Conservation (phyloP, 345 rosid species). For the Kandelia obovata region DNA sequence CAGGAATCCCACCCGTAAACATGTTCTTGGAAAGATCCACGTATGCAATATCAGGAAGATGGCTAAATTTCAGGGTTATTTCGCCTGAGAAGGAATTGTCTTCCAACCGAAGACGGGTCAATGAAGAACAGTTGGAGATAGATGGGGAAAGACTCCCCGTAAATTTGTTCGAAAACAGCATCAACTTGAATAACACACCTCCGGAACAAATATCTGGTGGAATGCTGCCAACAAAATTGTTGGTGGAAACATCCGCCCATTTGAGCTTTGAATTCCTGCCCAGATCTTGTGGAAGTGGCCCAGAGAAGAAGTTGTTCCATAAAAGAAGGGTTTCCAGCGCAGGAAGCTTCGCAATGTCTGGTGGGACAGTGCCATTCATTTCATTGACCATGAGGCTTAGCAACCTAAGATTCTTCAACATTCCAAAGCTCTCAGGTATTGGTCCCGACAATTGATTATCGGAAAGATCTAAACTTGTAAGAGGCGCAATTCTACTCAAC, state of each 20-base stretch:
- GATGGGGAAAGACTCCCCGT: slow-evolving; percentile 59
- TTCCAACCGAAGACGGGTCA: slow-evolving; percentile 79
- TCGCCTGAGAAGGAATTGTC: slow-evolving; percentile 81
- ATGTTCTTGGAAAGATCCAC: slow-evolving; percentile 75
- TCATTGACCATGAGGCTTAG: slow-evolving; percentile 84
- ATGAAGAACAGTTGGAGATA: slow-evolving; percentile 69
- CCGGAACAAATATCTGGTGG: slow-evolving; percentile 78
- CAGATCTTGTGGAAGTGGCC: slow-evolving; percentile 69
- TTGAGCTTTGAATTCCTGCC: slow-evolving; percentile 72
- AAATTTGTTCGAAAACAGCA: slow-evolving; percentile 76
- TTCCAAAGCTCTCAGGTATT: slow-evolving; percentile 72
- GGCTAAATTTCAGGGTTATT: slow-evolving; percentile 57
- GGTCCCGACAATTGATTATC: slow-evolving; percentile 71
- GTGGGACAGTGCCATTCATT: slow-evolving; percentile 77
- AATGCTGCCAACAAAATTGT: slow-evolving; percentile 64
- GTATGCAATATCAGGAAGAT: slow-evolving; percentile 62
- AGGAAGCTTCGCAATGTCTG: slow-evolving; percentile 68
- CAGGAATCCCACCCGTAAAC: slow-evolving; percentile 67
- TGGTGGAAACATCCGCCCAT: slow-evolving; percentile 89
- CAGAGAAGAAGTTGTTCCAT: slow-evolving; percentile 84
- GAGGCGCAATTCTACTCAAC: slow-evolving; percentile 50
- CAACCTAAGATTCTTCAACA: slow-evolving; percentile 62
- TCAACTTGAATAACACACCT: slow-evolving; percentile 63
- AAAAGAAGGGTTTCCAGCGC: slow-evolving; percentile 70
- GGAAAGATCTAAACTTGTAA: slow-evolving; percentile 75